Base-by-base conservation (phyloP, 208 protist species). In the Herpetomonas samuelpessoai region DNA sequence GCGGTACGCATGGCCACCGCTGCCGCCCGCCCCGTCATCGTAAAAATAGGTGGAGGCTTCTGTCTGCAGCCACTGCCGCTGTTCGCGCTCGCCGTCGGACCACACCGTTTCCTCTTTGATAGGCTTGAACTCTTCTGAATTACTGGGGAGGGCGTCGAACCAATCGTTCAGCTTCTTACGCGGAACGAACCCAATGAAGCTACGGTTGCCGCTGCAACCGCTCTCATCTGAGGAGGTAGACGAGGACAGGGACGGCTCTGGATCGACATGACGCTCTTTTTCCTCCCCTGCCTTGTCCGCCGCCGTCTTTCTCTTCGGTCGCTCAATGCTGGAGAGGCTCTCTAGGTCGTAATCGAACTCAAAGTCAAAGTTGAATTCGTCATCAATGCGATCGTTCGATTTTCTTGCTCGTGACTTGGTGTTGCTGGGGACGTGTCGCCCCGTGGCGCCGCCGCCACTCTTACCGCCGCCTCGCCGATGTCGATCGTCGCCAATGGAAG, bases 51-150 rank as follows among this genome's bases (percentile, higher is more conserved):
- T 10, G 10, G 46, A 26, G 19, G 19, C 19, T 49, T 68, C 59
- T 1, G 71, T 52, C n/a, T 65, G 18, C 14, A 66, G 59, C 71
- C 65, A 77, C 52, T 57, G 47, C 22, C 62, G 22, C 22, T 12
- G 41, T 55, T 77, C 71, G 0, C 65, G 54, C 47, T 72, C 60
- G 2, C 65, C 58, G 19, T 77, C 50, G 9, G 71, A 72, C 41
- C 63, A 64, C 16, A 77, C 63, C 2, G 67, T 38, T 1, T 65
- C 26, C 47, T 64, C 65, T 14, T 57, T 51, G 3, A 77, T 41
- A 0, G 57, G 50, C 39, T 45, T 18, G 3, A 61, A 28, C 44
- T 29, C 45, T 10, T 12, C 29, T 14, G 49, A 31, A 14, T 51
- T 25, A 27, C 45, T 47, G 22, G 51, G 51, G 9, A 56, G 51